Percentiles rank a stretch among this genome's conserved stretches.
Conservation (phyloP, 192 early-diverging fungal genomes). For the Entomortierella chlamydospora region DNA sequence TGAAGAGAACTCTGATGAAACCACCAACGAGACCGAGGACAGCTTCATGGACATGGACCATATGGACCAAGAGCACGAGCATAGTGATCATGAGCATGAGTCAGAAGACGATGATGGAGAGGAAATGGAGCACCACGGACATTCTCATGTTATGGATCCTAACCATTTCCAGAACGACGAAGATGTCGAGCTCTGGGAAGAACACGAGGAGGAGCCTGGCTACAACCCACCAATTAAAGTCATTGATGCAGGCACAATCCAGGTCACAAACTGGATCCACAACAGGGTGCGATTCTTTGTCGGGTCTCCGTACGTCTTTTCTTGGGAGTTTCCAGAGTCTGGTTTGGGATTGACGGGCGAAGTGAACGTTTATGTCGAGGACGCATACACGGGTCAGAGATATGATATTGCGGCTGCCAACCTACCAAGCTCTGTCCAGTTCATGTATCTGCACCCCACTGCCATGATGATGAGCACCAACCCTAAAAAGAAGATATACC, state of each 20-base stretch:
- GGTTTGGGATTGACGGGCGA: slow-evolving; percentile 14
- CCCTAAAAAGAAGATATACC: slow-evolving; percentile 16
- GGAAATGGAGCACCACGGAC: slow-evolving; percentile 16
- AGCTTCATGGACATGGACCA: no score
- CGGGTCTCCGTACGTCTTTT: slow-evolving; percentile 46
- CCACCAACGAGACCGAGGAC: no score
- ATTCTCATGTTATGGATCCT: slow-evolving; percentile 22
- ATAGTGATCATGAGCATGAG: slow-evolving; percentile 1
- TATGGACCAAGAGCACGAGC: background rate
- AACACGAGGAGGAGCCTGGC: slow-evolving; percentile 31
- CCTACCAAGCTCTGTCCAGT: slow-evolving; percentile 19
- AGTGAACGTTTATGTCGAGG: slow-evolving; percentile 37
- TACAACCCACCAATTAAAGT: slow-evolving; percentile 35
- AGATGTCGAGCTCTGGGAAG: slow-evolving; percentile 24
- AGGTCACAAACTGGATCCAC: slow-evolving; percentile 32
- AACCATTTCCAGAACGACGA: slow-evolving; percentile 44
- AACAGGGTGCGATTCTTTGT: slow-evolving; percentile 40
- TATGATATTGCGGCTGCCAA: slow-evolving; percentile 41
- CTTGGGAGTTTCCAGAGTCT: slow-evolving; percentile 24
- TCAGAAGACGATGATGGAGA: background rate
- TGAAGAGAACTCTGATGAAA: no score
- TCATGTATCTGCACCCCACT: slow-evolving; percentile 37
- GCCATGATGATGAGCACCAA: slow-evolving; percentile 23
- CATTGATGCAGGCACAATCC: slow-evolving; percentile 22
- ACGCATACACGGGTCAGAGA: slow-evolving; percentile 28